Conservation (phyloP, 257 asterid genomes). For the Mentha longifolia region DNA sequence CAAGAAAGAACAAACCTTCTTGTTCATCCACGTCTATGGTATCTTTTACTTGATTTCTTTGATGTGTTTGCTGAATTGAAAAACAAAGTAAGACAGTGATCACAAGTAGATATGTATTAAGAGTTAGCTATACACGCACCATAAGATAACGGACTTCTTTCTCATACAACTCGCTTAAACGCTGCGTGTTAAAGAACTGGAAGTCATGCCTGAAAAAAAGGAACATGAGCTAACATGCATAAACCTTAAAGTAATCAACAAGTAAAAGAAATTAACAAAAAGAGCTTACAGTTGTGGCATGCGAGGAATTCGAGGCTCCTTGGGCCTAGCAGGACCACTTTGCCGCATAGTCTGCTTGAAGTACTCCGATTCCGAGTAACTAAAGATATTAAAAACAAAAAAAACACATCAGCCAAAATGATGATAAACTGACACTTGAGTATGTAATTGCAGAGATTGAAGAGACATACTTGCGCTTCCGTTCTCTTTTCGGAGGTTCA, state of each 20-base stretch:
- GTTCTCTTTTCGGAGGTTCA: slow-evolving; percentile 92
- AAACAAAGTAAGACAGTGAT: slow-evolving; percentile 27
- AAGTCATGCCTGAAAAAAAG: slow-evolving; percentile 84
- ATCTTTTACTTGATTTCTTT: slow-evolving; percentile 89
- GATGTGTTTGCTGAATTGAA: slow-evolving; percentile 67
- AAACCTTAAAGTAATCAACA: slow-evolving; percentile 4
- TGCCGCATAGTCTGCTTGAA: slow-evolving; percentile 99
- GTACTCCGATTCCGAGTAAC: slow-evolving; percentile 98
- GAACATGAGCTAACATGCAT: slow-evolving; percentile 34
- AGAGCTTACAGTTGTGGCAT: slow-evolving; percentile 95
- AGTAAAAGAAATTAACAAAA: slow-evolving; percentile 19
- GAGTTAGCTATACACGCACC: slow-evolving; percentile 58
- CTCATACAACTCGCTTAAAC: slow-evolving; percentile 96
- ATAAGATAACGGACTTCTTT: slow-evolving; percentile 96
- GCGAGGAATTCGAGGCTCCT: slow-evolving; percentile 99
- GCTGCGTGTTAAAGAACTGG: slow-evolving; percentile 97
- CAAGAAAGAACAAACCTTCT: slow-evolving; percentile 61
- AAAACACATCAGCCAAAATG: slow-evolving; percentile 9
- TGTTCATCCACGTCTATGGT: slow-evolving; percentile 89
- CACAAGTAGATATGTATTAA: slow-evolving; percentile 19
- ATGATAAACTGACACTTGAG: slow-evolving; percentile 1
- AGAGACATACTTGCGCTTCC: slow-evolving; percentile 91
- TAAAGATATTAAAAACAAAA: slow-evolving; percentile 27
- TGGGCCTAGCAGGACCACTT: slow-evolving; percentile 91
- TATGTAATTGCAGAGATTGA: slow-evolving; percentile 20